Base-by-base conservation (phyloP, 768 basidiomycete species). In the Suillus occidentalis region DNA sequence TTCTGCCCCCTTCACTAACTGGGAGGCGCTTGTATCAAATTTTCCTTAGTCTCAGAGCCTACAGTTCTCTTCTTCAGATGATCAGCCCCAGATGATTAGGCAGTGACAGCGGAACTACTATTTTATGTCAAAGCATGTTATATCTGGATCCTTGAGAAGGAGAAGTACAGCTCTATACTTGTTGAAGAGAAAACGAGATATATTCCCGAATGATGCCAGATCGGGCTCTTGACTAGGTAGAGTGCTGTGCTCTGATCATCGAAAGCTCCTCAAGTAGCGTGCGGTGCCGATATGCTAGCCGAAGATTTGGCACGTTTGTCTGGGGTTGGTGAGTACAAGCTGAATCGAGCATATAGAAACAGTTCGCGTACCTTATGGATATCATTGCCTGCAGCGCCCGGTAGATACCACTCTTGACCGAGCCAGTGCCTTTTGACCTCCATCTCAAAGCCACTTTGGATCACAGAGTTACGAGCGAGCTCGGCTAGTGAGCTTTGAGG, bases 361-460 rank as follows among this genome's bases (percentile, higher is more conserved):
- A 22, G 65, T n/a, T 16, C 25, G 25, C 78, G 14, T 50, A 91
- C 95, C 87, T 97, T 98, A 76, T 97, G 83, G 65, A 99, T 99
- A 71, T 97, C 94, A 74, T 99, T 99, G 4, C 97, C 97, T 7
- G 88, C 88, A 1, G 92, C 89, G 22, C 97, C 97, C 4, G 94
- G 91, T 9, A 95, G 83, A 77, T 95, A 99, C 94, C 95, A 99
- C 63, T 90, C 80, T 68, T 91, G 86, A 1, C 97, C 97, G 3
- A 99, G 82, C 95, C 95, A 96, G 74, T 93, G 95, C 12, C 93
- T 89, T 79, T 99, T 99, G 72, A 98, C 76, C 75, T 97, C 91
- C 95, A 98, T 99, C 78, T 99, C 97, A 74, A 98, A 99, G 1
- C 97, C 97, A 71, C 93, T 95, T 75, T 99, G 97, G 55, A 91